Base-by-base conservation (phyloP, 306 rosid genomes). In the Cucumis hystrix region DNA sequence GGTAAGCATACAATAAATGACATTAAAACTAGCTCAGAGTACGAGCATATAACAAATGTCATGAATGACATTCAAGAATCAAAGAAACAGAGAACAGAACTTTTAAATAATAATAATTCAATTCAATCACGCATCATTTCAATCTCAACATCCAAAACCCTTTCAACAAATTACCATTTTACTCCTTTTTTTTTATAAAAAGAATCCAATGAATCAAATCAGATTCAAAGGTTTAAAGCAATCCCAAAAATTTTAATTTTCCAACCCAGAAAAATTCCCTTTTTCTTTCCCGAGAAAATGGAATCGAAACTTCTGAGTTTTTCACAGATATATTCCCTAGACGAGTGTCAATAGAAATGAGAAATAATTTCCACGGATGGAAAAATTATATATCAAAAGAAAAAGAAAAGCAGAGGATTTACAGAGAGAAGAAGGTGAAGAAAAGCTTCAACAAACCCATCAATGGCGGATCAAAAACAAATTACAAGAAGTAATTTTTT, bases 281-380 rank as follows among this genome's bases (percentile, higher is more conserved):
- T 10, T 47, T 47, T 70, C 21, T 70, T 70, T 70, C 58, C 39
- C 74, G 75, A 45, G 58, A 70, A 70, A 70, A 70, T 70, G 59
- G 58, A 47, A 45, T 43, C 10, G 55, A 41, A 40, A 41, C 37
- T 40, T 68, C 54, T 40, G 23, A 47, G 59, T 39, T 52, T 52
- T 52, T 17, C 8, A 52, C 25, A 33, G 5, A 33, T 52, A 0
- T 5, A 52, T 52, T 52, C 2, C 57, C n/a, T 1, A 52, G 18
- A 40, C 73, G 40, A 10, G 52, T 37, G 51, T 23, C 10, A 1
- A 0, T 3, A 67, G 30, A 10, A 67, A n/a, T 39, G 5, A 39
- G 52, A 39, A 64, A n/a, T 16, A 66, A n/a, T 66, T 4, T 18
- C 73, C 33, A 18, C 30, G 8, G 64, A 59, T 6, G 67, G 8